Evolutionary conservation across 176 grass and related monocot genomes (phyloP), one percentile per base, ranked within the genome.

Genomic region (Dendrocalamus sinicus): DNA sequence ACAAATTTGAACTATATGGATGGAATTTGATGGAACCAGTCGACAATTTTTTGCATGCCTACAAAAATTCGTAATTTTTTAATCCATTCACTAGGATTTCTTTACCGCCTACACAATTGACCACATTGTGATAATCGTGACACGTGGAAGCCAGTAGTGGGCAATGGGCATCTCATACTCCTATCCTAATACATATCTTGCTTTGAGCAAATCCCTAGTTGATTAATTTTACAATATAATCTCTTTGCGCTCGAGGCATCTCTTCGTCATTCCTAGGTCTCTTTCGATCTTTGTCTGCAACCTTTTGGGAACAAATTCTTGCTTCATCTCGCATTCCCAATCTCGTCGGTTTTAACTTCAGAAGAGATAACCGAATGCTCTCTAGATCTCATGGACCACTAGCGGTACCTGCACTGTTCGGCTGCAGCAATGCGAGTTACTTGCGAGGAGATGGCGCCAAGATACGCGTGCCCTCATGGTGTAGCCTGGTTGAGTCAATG

Each of bases 141-240:
- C 63, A 72, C 26, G 57, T 83, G 66, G 37, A 83, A 82, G 43
- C 43, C 35, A 62, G 32, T 45, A 64, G 43, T 82, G 65, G 39
- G 67, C 11, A 68, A 59, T 9, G n/a, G 75, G 80, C 43, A 87
- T 91, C 84, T 67, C 8, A 62, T 87, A 80, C 75, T 75, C 60
- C 76, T 63, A 24, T 7, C 44, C 20, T 68, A 58, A 53, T 69
- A 50, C 73, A 82, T 82, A 72, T 82, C 58, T 77, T 54, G 44
- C 70, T 82, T 53, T 17, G 44, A 44, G 41, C 32, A 86, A 82
- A 82, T 71, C 77, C 30, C 22, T 5, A 0, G 30, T 65, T 44
- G 66, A 67, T 76, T 54, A 84, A 62, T 74, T 43, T 43, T 58
- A 48, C 24, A 47, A 28, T 63, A 41, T 32, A 7, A 59, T 52